Percentiles rank a stretch among this genome's conserved stretches.
Conservation (phyloP, 352 stramenopile genomes). For the Peronospora farinosa region DNA sequence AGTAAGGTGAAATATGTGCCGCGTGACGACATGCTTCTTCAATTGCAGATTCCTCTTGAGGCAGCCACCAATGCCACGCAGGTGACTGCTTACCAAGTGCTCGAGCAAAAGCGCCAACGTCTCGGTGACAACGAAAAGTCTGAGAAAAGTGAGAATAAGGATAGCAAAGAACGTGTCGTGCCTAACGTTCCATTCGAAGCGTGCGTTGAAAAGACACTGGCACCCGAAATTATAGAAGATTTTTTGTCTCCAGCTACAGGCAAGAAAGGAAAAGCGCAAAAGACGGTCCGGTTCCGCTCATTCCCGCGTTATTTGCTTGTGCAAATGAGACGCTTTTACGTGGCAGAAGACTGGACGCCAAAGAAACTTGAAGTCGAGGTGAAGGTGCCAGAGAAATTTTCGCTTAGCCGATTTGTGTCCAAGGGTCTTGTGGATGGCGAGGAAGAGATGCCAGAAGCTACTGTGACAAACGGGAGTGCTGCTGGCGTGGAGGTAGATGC, state of each 20-base stretch:
- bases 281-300: slow-evolving; percentile 85
- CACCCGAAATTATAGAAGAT: slow-evolving; percentile 89
- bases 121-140: slow-evolving; percentile 50
- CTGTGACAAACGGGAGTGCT: slow-evolving; percentile 7
- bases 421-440: slow-evolving; percentile 81
- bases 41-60: slow-evolving; percentile 85
- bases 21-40: slow-evolving; percentile 73
- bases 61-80: slow-evolving; percentile 80
- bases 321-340: slow-evolving; percentile 95
- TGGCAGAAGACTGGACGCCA: slow-evolving; percentile 93
- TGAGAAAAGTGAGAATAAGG: slow-evolving; percentile 22
- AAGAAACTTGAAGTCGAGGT: slow-evolving; percentile 97
- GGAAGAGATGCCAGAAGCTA: slow-evolving; percentile 75
- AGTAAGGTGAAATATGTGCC: slow-evolving; percentile 86
- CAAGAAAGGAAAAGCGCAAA: slow-evolving; percentile 72
- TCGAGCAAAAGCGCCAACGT: slow-evolving; percentile 83
- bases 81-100: slow-evolving; percentile 81
- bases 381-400: slow-evolving; percentile 91
- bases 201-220: slow-evolving; percentile 91
- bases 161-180: slow-evolving; percentile 70
- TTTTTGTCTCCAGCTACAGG: slow-evolving; percentile 73
- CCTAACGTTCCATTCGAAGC: slow-evolving; percentile 91
- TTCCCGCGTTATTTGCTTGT: slow-evolving; percentile 96
- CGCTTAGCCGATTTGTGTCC: slow-evolving; percentile 73
- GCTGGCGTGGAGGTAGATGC: slow-evolving; percentile 26